Evolutionary conservation across 345 rosid species (phyloP).

Genomic region (Pistacia atlantica): DNA sequence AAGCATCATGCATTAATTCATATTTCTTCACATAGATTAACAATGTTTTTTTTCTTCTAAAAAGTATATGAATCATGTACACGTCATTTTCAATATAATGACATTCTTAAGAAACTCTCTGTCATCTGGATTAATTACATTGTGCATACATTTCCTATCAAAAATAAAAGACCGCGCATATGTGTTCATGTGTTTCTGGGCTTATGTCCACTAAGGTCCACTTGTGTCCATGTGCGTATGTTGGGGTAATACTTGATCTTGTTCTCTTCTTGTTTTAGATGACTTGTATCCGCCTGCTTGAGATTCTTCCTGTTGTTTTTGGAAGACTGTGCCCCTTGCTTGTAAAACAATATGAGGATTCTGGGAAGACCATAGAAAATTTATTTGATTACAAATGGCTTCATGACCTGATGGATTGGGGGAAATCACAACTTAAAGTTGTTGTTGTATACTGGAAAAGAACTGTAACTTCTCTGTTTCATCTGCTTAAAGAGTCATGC

Average conservation of each 20-base stretch:
- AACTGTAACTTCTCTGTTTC: slow-evolving; percentile 60
- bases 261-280: slow-evolving; percentile 55
- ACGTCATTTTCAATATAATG: background rate
- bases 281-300: slow-evolving; percentile 90
- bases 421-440: slow-evolving; percentile 84
- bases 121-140: slow-evolving; percentile 9
- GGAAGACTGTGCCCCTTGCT: slow-evolving; percentile 51
- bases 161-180: too few species aligned
- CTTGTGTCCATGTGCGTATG: background rate
- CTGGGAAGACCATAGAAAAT: slow-evolving; percentile 36
- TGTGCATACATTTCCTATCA: background rate
- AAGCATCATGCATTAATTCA: too few species aligned
- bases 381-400: slow-evolving; percentile 71
- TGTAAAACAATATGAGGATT: slow-evolving; percentile 30
- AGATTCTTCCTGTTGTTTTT: slow-evolving; percentile 76
- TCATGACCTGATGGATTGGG: slow-evolving; percentile 91
- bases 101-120: background rate
- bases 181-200: background rate
- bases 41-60: too few species aligned
- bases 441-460: slow-evolving; percentile 84
- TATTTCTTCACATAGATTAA: too few species aligned
- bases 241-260: background rate
- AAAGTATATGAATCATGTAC: background rate
- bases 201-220: background rate
- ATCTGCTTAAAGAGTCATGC: slow-evolving; percentile 48